Base-by-base conservation (phyloP, 1,284 basidiomycete genomes). In the Puccinia horiana region DNA sequence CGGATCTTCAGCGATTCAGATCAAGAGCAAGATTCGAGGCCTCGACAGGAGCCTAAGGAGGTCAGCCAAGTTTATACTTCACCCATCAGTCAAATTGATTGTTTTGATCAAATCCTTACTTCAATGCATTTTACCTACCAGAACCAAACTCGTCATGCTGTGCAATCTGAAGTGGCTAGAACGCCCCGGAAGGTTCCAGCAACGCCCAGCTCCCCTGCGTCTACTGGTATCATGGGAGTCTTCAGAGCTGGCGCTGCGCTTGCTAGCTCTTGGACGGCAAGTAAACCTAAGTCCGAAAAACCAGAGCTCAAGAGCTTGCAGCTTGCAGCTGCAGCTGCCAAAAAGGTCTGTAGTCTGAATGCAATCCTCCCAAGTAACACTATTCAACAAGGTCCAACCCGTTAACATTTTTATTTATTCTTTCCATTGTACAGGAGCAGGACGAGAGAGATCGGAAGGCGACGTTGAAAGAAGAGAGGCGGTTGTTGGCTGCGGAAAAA, bases 361-460 rank as follows among this genome's bases (percentile, higher is more conserved):
- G 42, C 11, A 47, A 54, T 23, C n/a, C 40, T 35, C 20, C 8
- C 44, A 56, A 56, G 20, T 18, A 58, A 18, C 5, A 32, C 32
- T 12, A 6, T 63, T 11, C 23, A 52, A 40, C 37, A 1, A 11
- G 26, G 20, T 1, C 47, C 47, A 29, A 58, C 52, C 54, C 8
- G 37, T 65, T 65, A 12, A 52, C 82, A 52, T 72, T 67, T 58
- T 74, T 9, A 78, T 52, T n/a, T 44, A 12, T 67, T 56, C 23
- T 40, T 26, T 32, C 29, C 49, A 54, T 29, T 9, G 63, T 84
- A 42, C 84, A 96, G 94, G 93, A 95, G 89, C 92, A 95, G 89
- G 93, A 92, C 83, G 93, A 93, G 85, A 90, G 90, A 52, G 93
- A 94, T 83, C 93, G 92, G 88, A 94, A 93, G 86, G 90, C 90